Conservation (phyloP, 176 grass and related monocot genomes). For the Alopecurus myosuroides region DNA sequence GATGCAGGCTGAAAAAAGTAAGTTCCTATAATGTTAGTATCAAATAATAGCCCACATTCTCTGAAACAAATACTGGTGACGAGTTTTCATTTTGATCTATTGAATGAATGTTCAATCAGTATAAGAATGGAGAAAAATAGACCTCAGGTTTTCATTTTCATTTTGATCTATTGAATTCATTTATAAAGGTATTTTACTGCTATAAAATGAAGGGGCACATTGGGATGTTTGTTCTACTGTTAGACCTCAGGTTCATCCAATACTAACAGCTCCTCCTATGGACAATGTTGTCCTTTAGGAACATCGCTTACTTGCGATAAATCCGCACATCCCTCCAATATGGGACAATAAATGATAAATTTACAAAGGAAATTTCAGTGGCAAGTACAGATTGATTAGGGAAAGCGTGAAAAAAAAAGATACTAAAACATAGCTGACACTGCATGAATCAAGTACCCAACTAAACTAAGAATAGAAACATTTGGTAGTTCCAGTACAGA, state of each 20-base stretch:
- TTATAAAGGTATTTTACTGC: background rate
- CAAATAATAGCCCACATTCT: background rate
- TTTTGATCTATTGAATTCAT: background rate
- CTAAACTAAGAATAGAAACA: background rate
- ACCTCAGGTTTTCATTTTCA: too few relatives aligned
- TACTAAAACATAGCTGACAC: background rate
- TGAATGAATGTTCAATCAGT: background rate
- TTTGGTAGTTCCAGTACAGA: background rate
- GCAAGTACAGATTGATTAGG: background rate
- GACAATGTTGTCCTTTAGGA: background rate
- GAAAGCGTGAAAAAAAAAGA: background rate
- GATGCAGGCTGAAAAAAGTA: slow-evolving; percentile 40
- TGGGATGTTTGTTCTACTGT: background rate
- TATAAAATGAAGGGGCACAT: background rate
- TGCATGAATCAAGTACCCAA: background rate
- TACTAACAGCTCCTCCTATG: background rate
- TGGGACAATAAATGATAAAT: background rate
- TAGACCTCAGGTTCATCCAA: background rate
- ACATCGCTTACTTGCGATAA: background rate
- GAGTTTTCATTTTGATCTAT: background rate
- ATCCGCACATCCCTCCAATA: background rate
- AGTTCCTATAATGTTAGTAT: background rate
- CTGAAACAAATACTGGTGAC: background rate
- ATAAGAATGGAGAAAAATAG: background rate
- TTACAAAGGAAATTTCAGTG: background rate